Evolutionary conservation across 345 rosid species (phyloP), one percentile per base, ranked within the genome.

Genomic region (Hibiscus syriacus): DNA sequence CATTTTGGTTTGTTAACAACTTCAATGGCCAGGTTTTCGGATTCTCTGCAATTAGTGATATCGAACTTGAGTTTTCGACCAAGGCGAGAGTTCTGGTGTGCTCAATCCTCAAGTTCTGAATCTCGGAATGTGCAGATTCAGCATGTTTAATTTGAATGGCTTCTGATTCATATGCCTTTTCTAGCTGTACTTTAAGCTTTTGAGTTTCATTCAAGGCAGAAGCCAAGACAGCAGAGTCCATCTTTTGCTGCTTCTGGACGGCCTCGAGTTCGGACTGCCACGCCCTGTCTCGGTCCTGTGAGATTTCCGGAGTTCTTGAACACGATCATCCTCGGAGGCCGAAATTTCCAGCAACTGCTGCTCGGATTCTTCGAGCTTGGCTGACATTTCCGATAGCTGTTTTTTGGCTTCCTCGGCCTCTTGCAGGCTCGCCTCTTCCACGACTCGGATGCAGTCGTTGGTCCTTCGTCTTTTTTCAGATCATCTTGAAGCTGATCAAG

Each of bases 211-310:
- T 94, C 86, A 89, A 80, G 34, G 96, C 83, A 22, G 99, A 87
- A 70, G 82, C 80, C 46, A 90, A 68, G 65, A 90, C 91, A 27
- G 99, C 78, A 1, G 95, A 85, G 78, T 94, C 95, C 83, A 94
- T 79, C 0, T 84, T 73, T 49, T 89, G 87, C 59, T 91, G 99
- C 74, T 85, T 89, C 77, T 86, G 96, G 71, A 91, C 76, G 34
- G 99, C 99, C 80, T 91, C 99, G 13, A 94, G 91, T 73, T 94
- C 99, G 46, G 99, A 90, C 64, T 94, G 84, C 99, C 99, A 94
- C 3, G 87, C 88, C 72, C 83, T 83, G 76, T 94, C 99, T 38
- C 97, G 84, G 53, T 87, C 97, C 22, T 87, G 80, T 1, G 36
- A 32, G 36, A 32, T 32, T 32, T 32, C 1, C 36, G 8, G 36